Evolutionary conservation across 164 flowering plant genomes (phyloP), one percentile per base, ranked within the genome.

Genomic region (Cinnamomum chago): DNA sequence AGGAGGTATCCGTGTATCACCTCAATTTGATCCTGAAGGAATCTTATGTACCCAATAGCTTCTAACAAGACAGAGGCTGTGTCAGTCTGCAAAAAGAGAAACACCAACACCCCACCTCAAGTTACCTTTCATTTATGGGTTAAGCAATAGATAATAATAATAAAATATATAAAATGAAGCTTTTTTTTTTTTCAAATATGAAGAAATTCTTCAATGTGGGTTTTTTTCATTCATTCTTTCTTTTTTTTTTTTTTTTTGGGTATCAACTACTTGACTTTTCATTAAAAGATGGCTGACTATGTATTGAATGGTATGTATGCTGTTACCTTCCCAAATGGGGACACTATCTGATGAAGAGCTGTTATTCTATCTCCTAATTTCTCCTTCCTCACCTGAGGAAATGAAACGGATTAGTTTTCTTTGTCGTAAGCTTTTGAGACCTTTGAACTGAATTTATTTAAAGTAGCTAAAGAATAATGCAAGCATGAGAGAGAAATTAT

Each of bases 51-150:
- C 67, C 95, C 98, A 87, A 91, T 91, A 68, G 96, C 93, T 86
- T 93, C 98, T 86, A 88, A 84, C 90, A 93, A 81, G 84, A 93
- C 98, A 72, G 98, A 93, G 68, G 98, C 98, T 33, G 98, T 93
- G 90, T 93, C 98, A 85, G 98, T 93, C 98, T 93, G 93, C 92
- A 93, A 87, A 86, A 91, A 66, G 33, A 60, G 28, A 66, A 7
- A 18, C 2, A 47, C 74, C 14, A 24, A 14, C 22, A 9, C 18
- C 28, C 67, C 47, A 15, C 17, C n/a, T 3, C 18, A 13, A 40
- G n/a, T 17, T n/a, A 18, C 25, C 71, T 10, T 40, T 30, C 15
- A n/a, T 67, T 64, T 62, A 17, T 62, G n/a, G 5, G 10, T 20
- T n/a, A 62, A 18, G 3, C n/a, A 64, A n/a, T n/a, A 15, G 3